These are phyloP conservation scores for Naematelia encephala DNA, from an alignment of 768 basidiomycete species.

Conservation along the genomic window DNA sequence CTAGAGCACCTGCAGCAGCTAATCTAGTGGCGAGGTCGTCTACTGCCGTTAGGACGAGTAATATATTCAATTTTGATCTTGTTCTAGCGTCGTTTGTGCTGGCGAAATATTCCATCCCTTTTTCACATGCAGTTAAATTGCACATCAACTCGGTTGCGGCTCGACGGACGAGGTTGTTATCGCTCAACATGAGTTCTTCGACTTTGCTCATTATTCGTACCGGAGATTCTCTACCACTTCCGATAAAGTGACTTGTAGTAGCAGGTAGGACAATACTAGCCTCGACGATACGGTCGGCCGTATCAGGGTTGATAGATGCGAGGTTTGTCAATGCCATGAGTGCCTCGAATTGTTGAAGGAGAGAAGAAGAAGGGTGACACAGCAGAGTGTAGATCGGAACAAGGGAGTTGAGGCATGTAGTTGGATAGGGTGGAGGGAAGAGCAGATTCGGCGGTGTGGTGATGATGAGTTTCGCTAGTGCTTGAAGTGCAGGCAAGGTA, in stretches of 20 bases:
- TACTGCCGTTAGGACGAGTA: constrained; percentile 80
- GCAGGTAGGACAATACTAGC: constrained; percentile 14
- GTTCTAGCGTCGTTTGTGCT: constrained; percentile 31
- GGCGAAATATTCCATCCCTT: constrained; percentile 69
- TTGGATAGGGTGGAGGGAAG: constrained; percentile 77
- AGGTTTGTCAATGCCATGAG: constrained; percentile 96
- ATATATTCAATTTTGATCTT: constrained; percentile 61
- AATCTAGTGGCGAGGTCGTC: constrained; percentile 78
- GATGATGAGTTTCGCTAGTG: constrained; percentile 86
- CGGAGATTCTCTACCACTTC: constrained; percentile 57
- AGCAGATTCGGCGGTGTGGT: constrained; percentile 86
- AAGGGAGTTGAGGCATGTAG: constrained; percentile 70
- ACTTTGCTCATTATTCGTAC: constrained; percentile 57
- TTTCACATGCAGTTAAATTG: constrained; percentile 78
- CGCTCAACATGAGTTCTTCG: constrained; percentile 56
- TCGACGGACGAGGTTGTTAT: constrained; percentile 74
- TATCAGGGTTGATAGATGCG: constrained; percentile 67
- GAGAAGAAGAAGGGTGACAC: constrained; percentile 63
- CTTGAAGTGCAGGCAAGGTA: constrained; percentile 64
- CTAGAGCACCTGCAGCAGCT: constrained; percentile 88
- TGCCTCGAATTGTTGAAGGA: constrained; percentile 84
- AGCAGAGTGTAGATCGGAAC: constrained; percentile 74
- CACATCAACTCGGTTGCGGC: constrained; percentile 88
- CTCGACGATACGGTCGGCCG: constrained; percentile 64
- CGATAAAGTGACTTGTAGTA: background rate